These are phyloP conservation scores for Cyberlindnera suaveolens DNA, from an alignment of 805 yeast genomes.

Conservation along the genomic window DNA sequence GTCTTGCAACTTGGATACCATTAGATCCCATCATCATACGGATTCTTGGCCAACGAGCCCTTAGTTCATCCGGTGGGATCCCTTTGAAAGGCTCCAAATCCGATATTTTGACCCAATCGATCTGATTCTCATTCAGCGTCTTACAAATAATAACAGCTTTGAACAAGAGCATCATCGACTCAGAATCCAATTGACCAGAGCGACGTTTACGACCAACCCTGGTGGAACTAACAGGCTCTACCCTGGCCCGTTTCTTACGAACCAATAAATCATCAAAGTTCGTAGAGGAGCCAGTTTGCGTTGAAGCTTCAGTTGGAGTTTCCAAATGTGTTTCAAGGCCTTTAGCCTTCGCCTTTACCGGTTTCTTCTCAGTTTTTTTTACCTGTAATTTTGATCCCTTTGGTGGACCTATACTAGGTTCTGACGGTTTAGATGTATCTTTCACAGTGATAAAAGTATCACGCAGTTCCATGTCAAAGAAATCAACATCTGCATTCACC, in stretches of 20 bases:
- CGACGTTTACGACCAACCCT: slow-evolving; percentile 15
- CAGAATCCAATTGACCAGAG: slow-evolving; percentile 11
- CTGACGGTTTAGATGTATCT: not conserved
- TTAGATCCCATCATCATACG: slow-evolving; percentile 54
- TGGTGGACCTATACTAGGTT: not conserved
- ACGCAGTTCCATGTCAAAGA: slow-evolving; percentile 20
- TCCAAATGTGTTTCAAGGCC: not conserved
- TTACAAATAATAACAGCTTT: slow-evolving; percentile 64
- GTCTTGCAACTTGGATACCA: slow-evolving; percentile 47
- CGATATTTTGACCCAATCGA: slow-evolving; percentile 62
- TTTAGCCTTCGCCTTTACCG: not conserved
- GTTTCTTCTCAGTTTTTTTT: slow-evolving; percentile 4
- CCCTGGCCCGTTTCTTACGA: not conserved
- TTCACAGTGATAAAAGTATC: slow-evolving; percentile 10
- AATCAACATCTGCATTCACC: slow-evolving; percentile 19
- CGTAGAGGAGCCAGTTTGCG: not conserved
- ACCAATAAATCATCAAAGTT: not conserved
- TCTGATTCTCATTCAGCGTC: slow-evolving; percentile 48
- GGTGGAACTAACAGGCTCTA: not conserved
- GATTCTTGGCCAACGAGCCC: slow-evolving; percentile 66
- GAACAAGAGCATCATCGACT: slow-evolving; percentile 31
- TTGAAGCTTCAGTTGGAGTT: not conserved
- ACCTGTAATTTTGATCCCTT: not conserved
- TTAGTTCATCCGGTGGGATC: slow-evolving; percentile 37
- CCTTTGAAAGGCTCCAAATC: slow-evolving; percentile 31